Evolutionary conservation across 345 rosid genomes (phyloP).

Genomic region (Corchorus capsularis): DNA sequence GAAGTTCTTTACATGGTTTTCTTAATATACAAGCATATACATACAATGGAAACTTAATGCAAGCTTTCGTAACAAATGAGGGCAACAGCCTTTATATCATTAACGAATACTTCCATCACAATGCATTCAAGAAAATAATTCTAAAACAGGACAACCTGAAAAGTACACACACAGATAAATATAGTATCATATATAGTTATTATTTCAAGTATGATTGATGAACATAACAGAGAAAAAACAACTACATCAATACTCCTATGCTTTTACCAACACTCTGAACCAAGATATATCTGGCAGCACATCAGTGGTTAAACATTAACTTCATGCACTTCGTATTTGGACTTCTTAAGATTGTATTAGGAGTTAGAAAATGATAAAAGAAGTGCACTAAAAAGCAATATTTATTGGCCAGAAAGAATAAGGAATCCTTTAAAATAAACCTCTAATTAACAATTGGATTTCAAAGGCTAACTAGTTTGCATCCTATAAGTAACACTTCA

Average conservation of each 20-base stretch:
- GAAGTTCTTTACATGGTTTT: background rate
- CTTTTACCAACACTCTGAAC: background rate
- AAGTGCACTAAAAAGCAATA: background rate
- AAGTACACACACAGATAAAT: too few relatives aligned
- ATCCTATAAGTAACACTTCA: background rate
- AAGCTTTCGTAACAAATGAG: background rate
- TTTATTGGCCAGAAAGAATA: too few relatives aligned
- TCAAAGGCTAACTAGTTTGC: constrained; percentile 1
- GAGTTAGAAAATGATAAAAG: background rate
- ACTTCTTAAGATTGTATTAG: background rate
- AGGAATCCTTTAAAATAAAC: background rate
- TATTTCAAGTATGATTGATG: background rate
- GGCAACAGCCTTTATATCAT: constrained; percentile 2
- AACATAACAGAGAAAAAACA: background rate
- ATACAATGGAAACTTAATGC: background rate
- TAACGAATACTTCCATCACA: too few relatives aligned
- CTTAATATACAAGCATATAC: too few relatives aligned
- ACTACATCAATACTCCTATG: background rate
- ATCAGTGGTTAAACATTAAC: background rate
- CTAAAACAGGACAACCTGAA: too few relatives aligned
- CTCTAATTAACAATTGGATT: background rate
- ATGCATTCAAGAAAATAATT: too few relatives aligned
- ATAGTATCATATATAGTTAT: background rate
- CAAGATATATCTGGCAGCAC: background rate
- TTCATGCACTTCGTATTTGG: background rate